Conservation (phyloP, 2,329 filamentous ascomycete genomes). For the Dryadomyces quercus-mongolicae region DNA sequence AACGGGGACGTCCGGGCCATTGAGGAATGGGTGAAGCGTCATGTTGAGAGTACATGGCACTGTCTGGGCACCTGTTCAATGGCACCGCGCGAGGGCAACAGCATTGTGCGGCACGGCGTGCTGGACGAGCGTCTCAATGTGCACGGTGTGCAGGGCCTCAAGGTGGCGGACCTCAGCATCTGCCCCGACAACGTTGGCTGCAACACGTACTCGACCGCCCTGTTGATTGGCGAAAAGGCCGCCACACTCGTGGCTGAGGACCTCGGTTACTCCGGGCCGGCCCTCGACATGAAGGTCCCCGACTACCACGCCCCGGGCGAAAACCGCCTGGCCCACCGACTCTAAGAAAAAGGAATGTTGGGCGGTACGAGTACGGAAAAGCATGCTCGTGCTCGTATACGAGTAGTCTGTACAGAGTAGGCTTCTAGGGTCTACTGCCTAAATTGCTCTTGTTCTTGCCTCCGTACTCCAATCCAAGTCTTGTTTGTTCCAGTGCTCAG, state of each 20-base stretch:
- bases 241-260: constrained; percentile 60
- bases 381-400: too few species aligned
- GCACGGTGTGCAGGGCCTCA: constrained; percentile 63
- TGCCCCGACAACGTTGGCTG: constrained; percentile 69
- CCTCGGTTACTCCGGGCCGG: constrained; percentile 58
- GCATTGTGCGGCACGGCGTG: constrained; percentile 69
- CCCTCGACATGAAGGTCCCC: constrained; percentile 66
- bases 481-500: neutral
- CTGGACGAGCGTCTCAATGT: constrained; percentile 68
- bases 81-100: constrained; percentile 65
- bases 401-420: too few species aligned
- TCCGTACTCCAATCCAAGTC: too few species aligned
- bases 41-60: constrained; percentile 70
- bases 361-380: too few species aligned
- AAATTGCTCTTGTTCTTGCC: too few species aligned
- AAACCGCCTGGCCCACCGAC: constrained; percentile 23
- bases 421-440: too few species aligned
- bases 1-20: constrained; percentile 51
- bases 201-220: constrained; percentile 57
- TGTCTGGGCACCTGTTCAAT: constrained; percentile 58
- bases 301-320: constrained; percentile 47
- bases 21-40: constrained; percentile 58
- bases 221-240: constrained; percentile 66
- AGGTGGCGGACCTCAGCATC: constrained; percentile 65
- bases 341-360: constrained; percentile 16